A percentile compares a stretch with the other conserved stretches of the same genome.
Evolutionary conservation across 2,329 filamentous ascomycete genomes (phyloP).

Genomic region (Botrytis fabae): DNA sequence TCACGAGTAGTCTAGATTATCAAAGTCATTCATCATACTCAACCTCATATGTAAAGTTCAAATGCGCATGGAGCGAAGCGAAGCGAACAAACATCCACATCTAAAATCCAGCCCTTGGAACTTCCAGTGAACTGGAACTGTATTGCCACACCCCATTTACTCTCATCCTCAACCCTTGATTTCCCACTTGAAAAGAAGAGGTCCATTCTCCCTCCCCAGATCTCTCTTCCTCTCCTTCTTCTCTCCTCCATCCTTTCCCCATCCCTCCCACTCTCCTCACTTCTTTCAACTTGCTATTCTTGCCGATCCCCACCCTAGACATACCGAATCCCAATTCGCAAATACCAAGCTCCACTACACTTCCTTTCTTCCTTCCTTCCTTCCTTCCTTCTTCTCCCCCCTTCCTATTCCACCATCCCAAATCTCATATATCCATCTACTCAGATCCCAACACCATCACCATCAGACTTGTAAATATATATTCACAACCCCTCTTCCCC

Average conservation of each 20-base stretch:
- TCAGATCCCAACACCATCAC: not conserved
- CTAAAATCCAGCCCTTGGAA: not conserved
- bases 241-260: not conserved
- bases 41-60: not conserved
- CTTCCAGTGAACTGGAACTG: not conserved
- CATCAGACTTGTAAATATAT: not conserved
- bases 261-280: not conserved
- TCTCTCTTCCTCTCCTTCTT: not conserved
- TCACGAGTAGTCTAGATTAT: not conserved
- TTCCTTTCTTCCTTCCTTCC: not conserved
- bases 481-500: too few relatives aligned
- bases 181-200: not conserved
- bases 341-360: too few relatives aligned
- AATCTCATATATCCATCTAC: not conserved
- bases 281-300: not conserved
- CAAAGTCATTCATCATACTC: not conserved
- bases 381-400: not conserved
- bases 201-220: not conserved
- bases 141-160: not conserved
- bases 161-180: not conserved
- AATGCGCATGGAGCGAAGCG: not conserved
- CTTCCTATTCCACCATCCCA: not conserved
- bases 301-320: not conserved
- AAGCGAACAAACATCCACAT: not conserved
- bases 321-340: not conserved